Conservation (phyloP, 345 rosid species). For the Hypericum androsaemum region DNA sequence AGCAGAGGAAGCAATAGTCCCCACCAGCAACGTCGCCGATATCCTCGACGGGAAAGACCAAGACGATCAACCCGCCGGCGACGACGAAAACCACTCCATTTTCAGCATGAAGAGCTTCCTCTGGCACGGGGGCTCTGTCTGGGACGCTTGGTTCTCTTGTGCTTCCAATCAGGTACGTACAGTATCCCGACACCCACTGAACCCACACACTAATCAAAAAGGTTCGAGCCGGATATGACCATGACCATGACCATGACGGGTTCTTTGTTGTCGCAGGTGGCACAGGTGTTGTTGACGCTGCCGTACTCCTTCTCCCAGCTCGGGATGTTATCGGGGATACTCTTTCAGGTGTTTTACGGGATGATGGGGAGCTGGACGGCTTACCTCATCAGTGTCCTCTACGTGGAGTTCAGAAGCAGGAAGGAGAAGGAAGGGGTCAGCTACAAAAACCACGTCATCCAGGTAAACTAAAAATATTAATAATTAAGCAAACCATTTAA, state of each 20-base stretch:
- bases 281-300: conserved; percentile 84
- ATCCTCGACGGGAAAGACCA: conserved; percentile 4
- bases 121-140: conserved; percentile 98
- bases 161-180: conserved; percentile 83
- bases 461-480: conserved; percentile 26
- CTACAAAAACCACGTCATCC: conserved; percentile 95
- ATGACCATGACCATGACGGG: not conserved
- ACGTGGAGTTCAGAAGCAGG: conserved; percentile 79
- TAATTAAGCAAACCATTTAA: not conserved
- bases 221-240: not conserved
- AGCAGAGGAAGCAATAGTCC: conserved; percentile 81
- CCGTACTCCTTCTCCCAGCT: conserved; percentile 98
- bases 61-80: conserved; percentile 3
- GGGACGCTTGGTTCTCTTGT: conserved; percentile 99
- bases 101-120: conserved; percentile 53
- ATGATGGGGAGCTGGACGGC: conserved; percentile 97
- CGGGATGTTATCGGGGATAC: conserved; percentile 83
- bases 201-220: no score
- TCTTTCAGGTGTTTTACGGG: conserved; percentile 84
- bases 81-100: conserved; percentile 31
- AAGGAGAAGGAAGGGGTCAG: conserved; percentile 88
- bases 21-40: conserved; percentile 29
- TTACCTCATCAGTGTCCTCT: conserved; percentile 92
- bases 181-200: not conserved
- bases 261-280: conserved; percentile 37